These are phyloP conservation scores for Trichophyton schoenleinii DNA, from an alignment of 2,329 filamentous ascomycete genomes.

Conservation along the genomic window DNA sequence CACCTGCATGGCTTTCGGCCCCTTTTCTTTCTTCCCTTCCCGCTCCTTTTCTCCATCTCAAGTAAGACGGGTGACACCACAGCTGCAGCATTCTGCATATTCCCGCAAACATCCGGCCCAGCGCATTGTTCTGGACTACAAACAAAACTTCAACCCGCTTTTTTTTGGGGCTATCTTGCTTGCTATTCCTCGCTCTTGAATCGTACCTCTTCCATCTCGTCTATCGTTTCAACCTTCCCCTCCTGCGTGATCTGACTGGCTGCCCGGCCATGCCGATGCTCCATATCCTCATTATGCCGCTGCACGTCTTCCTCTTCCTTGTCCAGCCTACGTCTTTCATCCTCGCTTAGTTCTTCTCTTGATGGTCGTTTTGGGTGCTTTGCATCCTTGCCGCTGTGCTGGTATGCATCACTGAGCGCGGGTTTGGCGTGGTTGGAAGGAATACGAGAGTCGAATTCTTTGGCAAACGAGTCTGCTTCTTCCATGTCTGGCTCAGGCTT, in stretches of 20 bases:
- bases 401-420: constrained; percentile 13
- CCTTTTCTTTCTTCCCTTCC: not conserved
- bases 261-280: constrained; percentile 12
- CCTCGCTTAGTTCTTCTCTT: constrained; percentile 10
- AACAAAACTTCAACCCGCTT: too few species aligned
- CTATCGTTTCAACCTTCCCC: constrained; percentile 7
- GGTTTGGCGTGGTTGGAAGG: constrained; percentile 14
- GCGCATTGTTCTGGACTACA: too few species aligned
- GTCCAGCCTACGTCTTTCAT: constrained; percentile 8
- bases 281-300: constrained; percentile 14
- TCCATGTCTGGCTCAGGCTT: constrained; percentile 8
- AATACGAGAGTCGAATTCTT: constrained; percentile 13
- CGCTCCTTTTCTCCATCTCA: not conserved
- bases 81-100: not conserved
- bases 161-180: not conserved
- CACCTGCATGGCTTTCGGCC: not conserved
- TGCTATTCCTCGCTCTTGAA: constrained; percentile 8
- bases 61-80: not conserved
- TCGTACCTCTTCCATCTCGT: constrained; percentile 9
- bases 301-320: constrained; percentile 9
- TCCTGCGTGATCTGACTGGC: constrained; percentile 10
- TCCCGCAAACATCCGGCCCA: not conserved
- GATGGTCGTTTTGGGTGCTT: constrained; percentile 11
- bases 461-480: constrained; percentile 10
- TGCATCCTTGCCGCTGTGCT: constrained; percentile 12